Conservation (phyloP, 106 monocot species). For the Allium cepa region DNA sequence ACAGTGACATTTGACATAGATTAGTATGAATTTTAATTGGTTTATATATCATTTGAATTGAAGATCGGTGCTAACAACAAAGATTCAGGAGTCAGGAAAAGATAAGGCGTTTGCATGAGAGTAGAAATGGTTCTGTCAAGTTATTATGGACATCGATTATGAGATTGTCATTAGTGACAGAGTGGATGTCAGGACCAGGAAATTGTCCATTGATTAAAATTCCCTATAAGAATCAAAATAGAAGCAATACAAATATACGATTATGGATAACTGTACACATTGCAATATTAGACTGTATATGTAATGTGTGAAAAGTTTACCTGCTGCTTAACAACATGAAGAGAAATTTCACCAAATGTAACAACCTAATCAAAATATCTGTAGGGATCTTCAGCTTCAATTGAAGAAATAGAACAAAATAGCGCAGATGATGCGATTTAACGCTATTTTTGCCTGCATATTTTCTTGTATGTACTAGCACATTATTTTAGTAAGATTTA, state of each 20-base stretch:
- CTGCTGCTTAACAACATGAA: constrained; percentile 10
- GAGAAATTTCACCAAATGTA: constrained; percentile 7
- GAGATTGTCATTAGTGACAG: constrained; percentile 73
- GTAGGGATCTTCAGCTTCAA: constrained; percentile 4
- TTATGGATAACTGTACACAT: not conserved
- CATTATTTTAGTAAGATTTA: too few species aligned
- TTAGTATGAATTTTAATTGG: not conserved
- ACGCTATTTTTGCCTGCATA: not conserved
- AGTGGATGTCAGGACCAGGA: constrained; percentile 66
- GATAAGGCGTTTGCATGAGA: constrained; percentile 31
- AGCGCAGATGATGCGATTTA: not conserved
- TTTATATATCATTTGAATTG: not conserved
- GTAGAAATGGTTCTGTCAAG: constrained; percentile 64
- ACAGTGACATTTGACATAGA: too few species aligned
- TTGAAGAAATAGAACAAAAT: not conserved
- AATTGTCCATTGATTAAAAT: constrained; percentile 88
- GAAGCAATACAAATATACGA: not conserved
- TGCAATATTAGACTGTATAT: not conserved
- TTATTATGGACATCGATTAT: constrained; percentile 71
- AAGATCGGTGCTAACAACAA: not conserved
- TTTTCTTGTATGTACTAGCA: not conserved
- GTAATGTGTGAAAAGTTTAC: not conserved
- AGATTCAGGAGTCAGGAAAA: not conserved
- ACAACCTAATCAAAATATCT: constrained; percentile 8
- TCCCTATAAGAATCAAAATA: constrained; percentile 6